Conservation (phyloP, 2,329 filamentous ascomycete species). For the Zasmidium citrigriseum region DNA sequence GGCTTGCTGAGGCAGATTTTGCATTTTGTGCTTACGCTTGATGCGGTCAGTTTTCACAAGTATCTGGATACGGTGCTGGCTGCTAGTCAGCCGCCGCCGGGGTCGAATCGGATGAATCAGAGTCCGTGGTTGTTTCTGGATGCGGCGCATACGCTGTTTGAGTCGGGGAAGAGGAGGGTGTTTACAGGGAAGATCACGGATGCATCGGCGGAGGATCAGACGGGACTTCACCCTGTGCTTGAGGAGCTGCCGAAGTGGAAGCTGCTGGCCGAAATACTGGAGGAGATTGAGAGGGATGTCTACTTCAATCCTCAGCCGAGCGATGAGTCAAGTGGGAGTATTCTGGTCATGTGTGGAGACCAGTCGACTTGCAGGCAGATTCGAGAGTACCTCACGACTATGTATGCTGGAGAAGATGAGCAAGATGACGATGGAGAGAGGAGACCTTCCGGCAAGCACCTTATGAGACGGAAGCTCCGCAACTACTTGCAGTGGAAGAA, state of each 20-base stretch:
- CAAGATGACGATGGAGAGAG: conserved; percentile 43
- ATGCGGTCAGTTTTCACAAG: conserved; percentile 87
- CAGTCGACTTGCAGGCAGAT: conserved; percentile 83
- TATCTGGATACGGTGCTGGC: conserved; percentile 93
- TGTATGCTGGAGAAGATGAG: conserved; percentile 65
- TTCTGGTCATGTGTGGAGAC: conserved; percentile 94
- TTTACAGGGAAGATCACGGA: conserved; percentile 73
- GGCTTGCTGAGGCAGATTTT: conserved; percentile 80
- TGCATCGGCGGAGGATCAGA: conserved; percentile 50
- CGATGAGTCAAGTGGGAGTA: conserved; percentile 87
- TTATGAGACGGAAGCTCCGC: conserved; percentile 86
- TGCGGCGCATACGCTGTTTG: conserved; percentile 90
- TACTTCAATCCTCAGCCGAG: conserved; percentile 76
- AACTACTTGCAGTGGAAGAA: conserved; percentile 89
- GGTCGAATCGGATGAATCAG: conserved; percentile 82
- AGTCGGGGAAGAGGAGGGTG: conserved; percentile 82
- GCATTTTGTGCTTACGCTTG: conserved; percentile 77
- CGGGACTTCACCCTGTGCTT: conserved; percentile 72
- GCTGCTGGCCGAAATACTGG: conserved; percentile 82
- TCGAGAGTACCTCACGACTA: conserved; percentile 86
- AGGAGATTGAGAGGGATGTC: conserved; percentile 88
- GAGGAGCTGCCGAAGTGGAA: conserved; percentile 96
- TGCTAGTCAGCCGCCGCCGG: conserved; percentile 83
- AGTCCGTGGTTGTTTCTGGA: conserved; percentile 97
- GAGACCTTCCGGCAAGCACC: conserved; percentile 73